phyloP scores from a whole-genome alignment of 106 monocot genomes.

The Phalaenopsis equestris region DNA sequence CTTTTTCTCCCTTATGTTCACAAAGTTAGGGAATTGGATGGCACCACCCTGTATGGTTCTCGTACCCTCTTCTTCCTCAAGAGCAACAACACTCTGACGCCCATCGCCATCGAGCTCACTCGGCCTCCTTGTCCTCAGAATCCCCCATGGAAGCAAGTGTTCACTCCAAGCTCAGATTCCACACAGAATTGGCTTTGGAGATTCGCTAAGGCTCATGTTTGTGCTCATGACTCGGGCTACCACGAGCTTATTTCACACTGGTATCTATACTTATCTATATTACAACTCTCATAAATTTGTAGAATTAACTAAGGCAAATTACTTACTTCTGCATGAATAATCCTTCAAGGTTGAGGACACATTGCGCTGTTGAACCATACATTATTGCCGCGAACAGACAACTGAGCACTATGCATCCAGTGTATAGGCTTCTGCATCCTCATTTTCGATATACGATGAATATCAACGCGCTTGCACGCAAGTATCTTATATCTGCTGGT shows the following conservation, averaged over 20 bases:
- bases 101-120: slow-evolving; percentile 69
- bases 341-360: slow-evolving; percentile 28
- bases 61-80: slow-evolving; percentile 65
- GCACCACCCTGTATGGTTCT: slow-evolving; percentile 48
- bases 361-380: slow-evolving; percentile 57
- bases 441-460: slow-evolving; percentile 81
- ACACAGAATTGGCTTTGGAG: slow-evolving; percentile 66
- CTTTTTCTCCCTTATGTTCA: slow-evolving; percentile 51
- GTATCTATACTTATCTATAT: not conserved
- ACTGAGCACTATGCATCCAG: slow-evolving; percentile 66
- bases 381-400: slow-evolving; percentile 64
- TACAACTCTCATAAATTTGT: too few species aligned
- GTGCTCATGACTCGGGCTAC: slow-evolving; percentile 51
- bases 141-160: slow-evolving; percentile 42
- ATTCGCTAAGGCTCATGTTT: slow-evolving; percentile 61
- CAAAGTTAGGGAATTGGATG: slow-evolving; percentile 32
- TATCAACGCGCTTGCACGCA: slow-evolving; percentile 64
- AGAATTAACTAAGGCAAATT: too few species aligned
- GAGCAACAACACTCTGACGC: slow-evolving; percentile 26
- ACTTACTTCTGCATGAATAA: too few species aligned
- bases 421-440: slow-evolving; percentile 49
- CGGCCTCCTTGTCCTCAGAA: slow-evolving; percentile 38
- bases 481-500: slow-evolving; percentile 35
- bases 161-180: slow-evolving; percentile 29
- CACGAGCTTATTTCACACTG: slow-evolving; percentile 83